Evolutionary conservation across 148 eudicot genomes (phyloP).

Genomic region (Polygonum aviculare): DNA sequence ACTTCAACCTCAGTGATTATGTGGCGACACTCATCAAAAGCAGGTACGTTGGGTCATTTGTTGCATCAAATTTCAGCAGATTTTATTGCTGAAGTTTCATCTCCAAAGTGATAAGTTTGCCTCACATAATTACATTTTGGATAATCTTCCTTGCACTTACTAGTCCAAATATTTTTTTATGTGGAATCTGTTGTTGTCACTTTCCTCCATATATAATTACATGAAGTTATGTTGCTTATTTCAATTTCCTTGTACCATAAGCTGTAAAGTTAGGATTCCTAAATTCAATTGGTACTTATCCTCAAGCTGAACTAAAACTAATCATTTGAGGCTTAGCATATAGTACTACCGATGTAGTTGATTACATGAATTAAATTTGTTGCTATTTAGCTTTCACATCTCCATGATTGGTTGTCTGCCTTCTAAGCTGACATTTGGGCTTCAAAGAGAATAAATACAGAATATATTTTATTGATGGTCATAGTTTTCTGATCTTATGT

Average conservation of each 20-base stretch:
- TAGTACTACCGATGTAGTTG: neutral
- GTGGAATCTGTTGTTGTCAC: neutral
- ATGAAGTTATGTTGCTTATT: neutral
- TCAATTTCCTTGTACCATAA: too few relatives aligned
- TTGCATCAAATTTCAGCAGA: neutral
- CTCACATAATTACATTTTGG: neutral
- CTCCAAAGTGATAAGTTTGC: neutral
- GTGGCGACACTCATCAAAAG: slow-evolving; percentile 49
- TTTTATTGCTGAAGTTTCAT: neutral
- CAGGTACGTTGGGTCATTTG: slow-evolving; percentile 38
- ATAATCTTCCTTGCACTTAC: neutral
- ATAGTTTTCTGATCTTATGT: too few relatives aligned
- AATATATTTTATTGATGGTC: too few relatives aligned
- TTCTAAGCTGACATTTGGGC: neutral
- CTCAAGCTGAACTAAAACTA: neutral
- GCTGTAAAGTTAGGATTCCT: neutral
- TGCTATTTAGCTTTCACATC: neutral
- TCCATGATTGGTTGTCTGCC: neutral
- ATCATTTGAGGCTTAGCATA: neutral
- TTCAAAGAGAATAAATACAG: neutral
- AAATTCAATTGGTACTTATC: neutral
- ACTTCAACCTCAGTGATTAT: slow-evolving; percentile 63
- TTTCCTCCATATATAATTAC: neutral
- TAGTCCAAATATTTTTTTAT: neutral
- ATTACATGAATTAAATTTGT: neutral